Evolutionary conservation across 83 land plant genomes (phyloP), one percentile per base, ranked within the genome.

Genomic region (Diphasiastrum complanatum): DNA sequence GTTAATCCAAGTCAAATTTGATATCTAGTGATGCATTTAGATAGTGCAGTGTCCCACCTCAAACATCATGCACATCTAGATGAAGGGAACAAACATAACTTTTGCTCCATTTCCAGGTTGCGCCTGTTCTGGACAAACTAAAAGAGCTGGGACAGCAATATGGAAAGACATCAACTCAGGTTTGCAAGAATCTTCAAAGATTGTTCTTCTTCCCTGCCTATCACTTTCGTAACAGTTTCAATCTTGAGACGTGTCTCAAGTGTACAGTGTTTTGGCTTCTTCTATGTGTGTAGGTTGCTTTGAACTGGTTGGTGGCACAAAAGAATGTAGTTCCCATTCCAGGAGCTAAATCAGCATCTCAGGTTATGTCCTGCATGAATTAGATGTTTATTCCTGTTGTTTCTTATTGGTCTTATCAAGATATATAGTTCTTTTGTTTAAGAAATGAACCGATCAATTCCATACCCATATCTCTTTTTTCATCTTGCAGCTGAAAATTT

Each of bases 281-380:
- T 22, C 24, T 37, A 24, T 35, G 41, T 29, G 32, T 29, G 55
- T 76, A 91, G 97, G 95, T 91, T 18, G 89, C 77, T 8, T 75
- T 91, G 24, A 92, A 92, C 65, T 92, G 97, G 97, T 48, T 92
- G 41, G 72, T 85, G 48, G 68, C 78, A 16, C 97, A 92, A 62
- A 87, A 80, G 28, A 92, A 92, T 67, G 87, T 85, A 10, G 61
- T 92, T 41, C 97, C 97, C 32, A 92, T 92, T 43, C 97, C 97
- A 23, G 97, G 97, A 63, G 97, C 97, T 19, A 87, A 85, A 72
- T 76, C 73, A 63, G 85, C 82, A 61, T 78, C 80, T 38, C 97
- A 92, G 79, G 79, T 76, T 22, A n/a, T n/a, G n/a, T n/a, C n/a
- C n/a, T n/a, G n/a, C n/a, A n/a, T n/a, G n/a, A n/a, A n/a, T n/a